Conservation (phyloP, 768 basidiomycete species). For the button mushroom (Agaricus bisporus) region DNA sequence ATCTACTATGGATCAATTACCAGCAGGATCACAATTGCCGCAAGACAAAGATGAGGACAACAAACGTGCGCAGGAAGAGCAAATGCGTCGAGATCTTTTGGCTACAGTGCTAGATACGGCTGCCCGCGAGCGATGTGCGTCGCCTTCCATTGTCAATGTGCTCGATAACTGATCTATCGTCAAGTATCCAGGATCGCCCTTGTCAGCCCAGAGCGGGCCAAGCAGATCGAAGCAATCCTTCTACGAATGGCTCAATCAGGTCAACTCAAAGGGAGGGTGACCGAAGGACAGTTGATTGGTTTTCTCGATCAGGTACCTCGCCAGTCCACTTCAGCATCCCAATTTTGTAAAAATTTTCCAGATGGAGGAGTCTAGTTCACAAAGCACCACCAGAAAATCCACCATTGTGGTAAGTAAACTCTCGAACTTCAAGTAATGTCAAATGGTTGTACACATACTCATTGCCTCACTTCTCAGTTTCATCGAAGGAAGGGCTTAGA, state of each 20-base stretch:
- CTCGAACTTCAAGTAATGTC: neutral
- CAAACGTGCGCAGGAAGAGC: constrained; percentile 61
- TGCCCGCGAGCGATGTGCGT: constrained; percentile 77
- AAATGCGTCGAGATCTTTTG: constrained; percentile 72
- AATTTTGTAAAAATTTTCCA: constrained; percentile 1
- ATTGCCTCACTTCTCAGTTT: constrained; percentile 31
- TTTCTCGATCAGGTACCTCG: constrained; percentile 75
- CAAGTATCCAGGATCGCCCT: constrained; percentile 83
- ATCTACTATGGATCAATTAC: constrained; percentile 6
- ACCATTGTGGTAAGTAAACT: constrained; percentile 45
- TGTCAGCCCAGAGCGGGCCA: constrained; percentile 76
- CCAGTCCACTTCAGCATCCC: neutral
- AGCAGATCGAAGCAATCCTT: constrained; percentile 74
- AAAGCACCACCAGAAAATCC: constrained; percentile 46
- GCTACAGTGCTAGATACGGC: constrained; percentile 70
- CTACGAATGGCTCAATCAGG: constrained; percentile 80
- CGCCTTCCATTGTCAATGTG: neutral
- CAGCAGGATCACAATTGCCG: neutral
- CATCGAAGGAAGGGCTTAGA: constrained; percentile 63
- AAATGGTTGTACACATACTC: neutral
- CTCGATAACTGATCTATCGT: neutral
- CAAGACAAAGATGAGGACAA: constrained; percentile 41
- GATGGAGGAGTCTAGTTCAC: constrained; percentile 42
- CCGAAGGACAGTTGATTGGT: constrained; percentile 77
- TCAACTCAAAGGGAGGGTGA: constrained; percentile 70